Conservation (phyloP, 2,329 filamentous ascomycete species). For the Onygenales sp. region DNA sequence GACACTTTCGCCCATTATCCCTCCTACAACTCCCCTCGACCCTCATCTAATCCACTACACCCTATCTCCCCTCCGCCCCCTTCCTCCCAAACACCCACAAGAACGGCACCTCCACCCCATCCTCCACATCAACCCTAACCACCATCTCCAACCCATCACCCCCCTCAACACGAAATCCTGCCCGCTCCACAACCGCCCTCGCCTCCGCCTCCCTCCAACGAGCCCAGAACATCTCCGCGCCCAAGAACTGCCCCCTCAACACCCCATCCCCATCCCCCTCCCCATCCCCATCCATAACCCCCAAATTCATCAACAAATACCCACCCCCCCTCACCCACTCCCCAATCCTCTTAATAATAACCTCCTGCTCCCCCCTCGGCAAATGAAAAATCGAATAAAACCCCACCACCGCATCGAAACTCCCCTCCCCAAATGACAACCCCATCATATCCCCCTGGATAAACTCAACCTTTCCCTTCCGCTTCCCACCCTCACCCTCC, state of each 20-base stretch:
- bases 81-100: slow-evolving; percentile 2
- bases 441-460: slow-evolving; percentile 35
- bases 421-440: slow-evolving; percentile 23
- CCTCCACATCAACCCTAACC: slow-evolving; percentile 15
- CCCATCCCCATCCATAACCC: slow-evolving; percentile 25
- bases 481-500: too few species aligned
- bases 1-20: too few species aligned
- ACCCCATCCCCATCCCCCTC: slow-evolving; percentile 16
- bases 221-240: not conserved
- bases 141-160: slow-evolving; percentile 8
- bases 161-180: slow-evolving; percentile 15
- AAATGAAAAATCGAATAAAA: slow-evolving; percentile 50
- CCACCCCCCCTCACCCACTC: slow-evolving; percentile 46
- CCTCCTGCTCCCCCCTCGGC: slow-evolving; percentile 41
- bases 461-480: slow-evolving; percentile 15
- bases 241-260: not conserved
- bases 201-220: not conserved
- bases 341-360: slow-evolving; percentile 30
- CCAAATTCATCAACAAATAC: slow-evolving; percentile 41
- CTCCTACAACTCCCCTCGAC: too few species aligned
- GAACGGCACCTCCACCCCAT: slow-evolving; percentile 6
- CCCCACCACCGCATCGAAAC: slow-evolving; percentile 42
- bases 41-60: too few species aligned
- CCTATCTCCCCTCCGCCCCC: too few species aligned
- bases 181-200: slow-evolving; percentile 26